These are phyloP conservation scores for Orbilia oligospora DNA, from an alignment of 2,329 filamentous ascomycete genomes.

Conservation along the genomic window DNA sequence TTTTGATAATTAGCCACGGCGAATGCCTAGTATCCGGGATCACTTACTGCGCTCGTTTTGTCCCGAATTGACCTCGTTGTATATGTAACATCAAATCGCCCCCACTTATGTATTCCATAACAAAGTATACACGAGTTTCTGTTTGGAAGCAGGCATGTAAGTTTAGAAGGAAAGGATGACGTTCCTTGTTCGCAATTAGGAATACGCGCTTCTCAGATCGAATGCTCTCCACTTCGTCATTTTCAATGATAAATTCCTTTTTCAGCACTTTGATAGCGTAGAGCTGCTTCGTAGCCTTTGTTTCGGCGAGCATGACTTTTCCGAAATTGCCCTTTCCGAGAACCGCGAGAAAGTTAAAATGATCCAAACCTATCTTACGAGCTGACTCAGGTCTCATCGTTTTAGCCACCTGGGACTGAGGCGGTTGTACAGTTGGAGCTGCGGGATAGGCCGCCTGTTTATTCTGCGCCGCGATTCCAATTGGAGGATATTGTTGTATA, in stretches of 20 bases:
- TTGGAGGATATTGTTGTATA: constrained; percentile 41
- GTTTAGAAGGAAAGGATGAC: constrained; percentile 94
- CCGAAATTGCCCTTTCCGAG: constrained; percentile 99
- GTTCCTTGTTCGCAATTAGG: constrained; percentile 94
- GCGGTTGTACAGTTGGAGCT: constrained; percentile 25
- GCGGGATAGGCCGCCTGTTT: constrained; percentile 62
- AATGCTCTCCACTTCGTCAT: constrained; percentile 98
- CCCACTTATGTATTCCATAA: constrained; percentile 99
- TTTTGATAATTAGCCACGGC: constrained; percentile 66
- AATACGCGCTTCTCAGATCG: constrained; percentile 98
- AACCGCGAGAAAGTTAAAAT: constrained; percentile 99
- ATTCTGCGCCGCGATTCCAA: constrained; percentile 62
- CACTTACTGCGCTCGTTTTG: constrained; percentile 92
- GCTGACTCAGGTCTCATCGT: constrained; percentile 78
- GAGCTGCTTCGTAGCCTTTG: constrained; percentile 89
- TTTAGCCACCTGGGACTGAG: constrained; percentile 65
- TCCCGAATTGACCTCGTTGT: constrained; percentile 94
- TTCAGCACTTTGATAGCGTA: constrained; percentile 99
- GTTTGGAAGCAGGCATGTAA: constrained; percentile 99
- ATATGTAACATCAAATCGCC: constrained; percentile 99
- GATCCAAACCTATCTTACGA: constrained; percentile 90
- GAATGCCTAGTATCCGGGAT: background rate
- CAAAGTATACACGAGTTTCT: constrained; percentile 97
- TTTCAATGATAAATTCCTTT: constrained; percentile 99
- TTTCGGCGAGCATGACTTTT: constrained; percentile 99